phyloP scores from a whole-genome alignment of 441 rosid genomes.

The Gossypium davidsonii region DNA sequence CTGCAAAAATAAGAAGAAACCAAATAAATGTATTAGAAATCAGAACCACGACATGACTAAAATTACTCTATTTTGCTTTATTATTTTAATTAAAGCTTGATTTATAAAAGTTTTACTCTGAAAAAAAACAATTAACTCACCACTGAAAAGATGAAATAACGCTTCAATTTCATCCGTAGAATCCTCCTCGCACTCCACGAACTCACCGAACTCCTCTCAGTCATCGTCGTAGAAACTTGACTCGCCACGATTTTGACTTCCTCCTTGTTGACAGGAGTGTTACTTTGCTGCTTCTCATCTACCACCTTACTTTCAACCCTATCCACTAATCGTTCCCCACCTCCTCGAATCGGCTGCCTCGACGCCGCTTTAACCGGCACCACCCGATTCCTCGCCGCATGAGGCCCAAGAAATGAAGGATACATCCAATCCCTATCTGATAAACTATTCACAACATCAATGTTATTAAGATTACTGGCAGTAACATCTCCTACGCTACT shows the following conservation, averaged over 20 bases:
- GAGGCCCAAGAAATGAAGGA: constrained; percentile 58
- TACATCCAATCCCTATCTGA: constrained; percentile 57
- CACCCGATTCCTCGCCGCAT: constrained; percentile 36
- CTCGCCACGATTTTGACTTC: constrained; percentile 25
- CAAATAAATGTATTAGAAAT: neutral
- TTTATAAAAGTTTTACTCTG: neutral
- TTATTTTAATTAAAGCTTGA: too few species aligned
- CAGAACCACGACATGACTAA: too few species aligned
- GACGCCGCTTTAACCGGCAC: constrained; percentile 26
- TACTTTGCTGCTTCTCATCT: constrained; percentile 24
- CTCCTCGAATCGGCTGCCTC: constrained; percentile 19
- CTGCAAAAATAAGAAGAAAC: constrained; percentile 39
- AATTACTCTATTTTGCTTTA: too few species aligned
- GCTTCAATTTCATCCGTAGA: constrained; percentile 28
- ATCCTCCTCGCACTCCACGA: constrained; percentile 29
- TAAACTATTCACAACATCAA: constrained; percentile 13
- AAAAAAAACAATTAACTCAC: neutral
- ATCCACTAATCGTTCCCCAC: constrained; percentile 2
- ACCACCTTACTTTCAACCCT: constrained; percentile 16
- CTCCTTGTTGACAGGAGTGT: constrained; percentile 12
- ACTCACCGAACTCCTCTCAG: constrained; percentile 23
- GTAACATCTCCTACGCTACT: neutral
- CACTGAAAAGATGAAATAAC: constrained; percentile 25
- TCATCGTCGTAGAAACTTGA: constrained; percentile 25
- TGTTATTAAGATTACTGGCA: neutral